Base-by-base conservation (phyloP, 345 rosid species). In the Hypericum perforatum region DNA sequence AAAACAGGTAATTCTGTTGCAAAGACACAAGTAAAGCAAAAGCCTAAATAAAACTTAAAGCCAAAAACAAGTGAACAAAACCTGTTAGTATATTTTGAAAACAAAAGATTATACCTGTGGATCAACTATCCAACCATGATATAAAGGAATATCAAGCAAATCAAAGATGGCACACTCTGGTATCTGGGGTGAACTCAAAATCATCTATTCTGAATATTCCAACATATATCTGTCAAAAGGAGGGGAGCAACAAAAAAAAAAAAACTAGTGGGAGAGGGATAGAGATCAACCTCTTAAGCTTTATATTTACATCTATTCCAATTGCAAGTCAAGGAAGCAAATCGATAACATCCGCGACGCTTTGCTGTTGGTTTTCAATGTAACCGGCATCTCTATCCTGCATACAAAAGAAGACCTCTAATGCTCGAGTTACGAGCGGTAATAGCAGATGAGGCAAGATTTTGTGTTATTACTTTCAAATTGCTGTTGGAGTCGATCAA, bases 91-190 rank as follows among this genome's bases (percentile, higher is more conserved):
- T 22, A 22, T 22, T 22, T 39, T 48, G 43, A 52, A 48, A 16
- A 4, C n/a, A 36, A 58, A 42, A 50, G 39, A 54, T 54, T 63
- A 72, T 76, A 85, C 99, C 94, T 81, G 95, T 51, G 92, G 81
- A 82, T 94, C 97, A 68, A 84, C 95, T 61, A 94, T 89, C 99
- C 99, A 94, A 64, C 97, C 99, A 76, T 94, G 99, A 73, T 77
- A 89, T 12, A 89, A 60, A 45, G 95, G 96, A 69, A 94, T 89
- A 78, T 86, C 96, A 45, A 94, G 88, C 64, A 94, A 77, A 77
- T 89, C 97, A 84, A 86, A 94, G 69, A 94, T 94, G 40, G 97
- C 97, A 69, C 97, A 84, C 60, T 86, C 99, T 22, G 73, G 89
- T 45, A 97, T 86, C 99, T 22, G 73, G 89, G 49, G 99, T 94